Base-by-base conservation (phyloP, 2,329 filamentous ascomycete species). In the Aspergillus terreus region DNA sequence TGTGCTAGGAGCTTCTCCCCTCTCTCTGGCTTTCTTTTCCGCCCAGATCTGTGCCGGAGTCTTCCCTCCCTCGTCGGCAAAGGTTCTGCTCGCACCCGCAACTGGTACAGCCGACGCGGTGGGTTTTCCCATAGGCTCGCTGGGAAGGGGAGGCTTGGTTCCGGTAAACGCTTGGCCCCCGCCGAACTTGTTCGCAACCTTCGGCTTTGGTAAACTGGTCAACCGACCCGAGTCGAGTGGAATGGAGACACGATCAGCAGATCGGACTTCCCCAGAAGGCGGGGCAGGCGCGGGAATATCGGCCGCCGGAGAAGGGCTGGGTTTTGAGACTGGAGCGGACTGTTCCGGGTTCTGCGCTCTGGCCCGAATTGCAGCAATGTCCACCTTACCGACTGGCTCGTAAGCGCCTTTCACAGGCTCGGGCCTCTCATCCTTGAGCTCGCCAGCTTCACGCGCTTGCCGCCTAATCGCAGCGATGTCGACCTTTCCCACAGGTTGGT, bases 41-140 rank as follows among this genome's bases (percentile, higher is more conserved):
- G 92, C 92, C 94, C 94, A 99, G 33, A 96, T 76, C 71, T 99
- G 94, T 27, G 94, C 92, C 6, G 94, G 94, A 4, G 94, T 97
- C 78, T 97, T 99, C 56, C 94, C 94, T 57, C 88, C 92, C 70
- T 95, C 79, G 60, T 96, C 92, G 14, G 94, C 94, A 76, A 97
- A 99, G 0, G 91, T 96, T 64, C 90, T 86, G 74, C 90, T 95
- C 35, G 92, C 91, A 58, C 84, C 81, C 23, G 90, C 91, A 23
- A 96, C 80, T 5, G 60, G 63, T 3, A 82, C 77, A 17, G 84
- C 74, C 21, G 82, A 69, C 25, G 83, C 76, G 7, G 79, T 70
- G n/a, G 83, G 71, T 55, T 86, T 85, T 11, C 83, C 74, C 35
- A 81, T 82, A 46, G 90, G 82, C 0, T 78, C 83, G 43, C 81